Evolutionary conservation across 2,329 filamentous ascomycete species (phyloP), one percentile per base, ranked within the genome.

Genomic region (Scedosporium boydii): DNA sequence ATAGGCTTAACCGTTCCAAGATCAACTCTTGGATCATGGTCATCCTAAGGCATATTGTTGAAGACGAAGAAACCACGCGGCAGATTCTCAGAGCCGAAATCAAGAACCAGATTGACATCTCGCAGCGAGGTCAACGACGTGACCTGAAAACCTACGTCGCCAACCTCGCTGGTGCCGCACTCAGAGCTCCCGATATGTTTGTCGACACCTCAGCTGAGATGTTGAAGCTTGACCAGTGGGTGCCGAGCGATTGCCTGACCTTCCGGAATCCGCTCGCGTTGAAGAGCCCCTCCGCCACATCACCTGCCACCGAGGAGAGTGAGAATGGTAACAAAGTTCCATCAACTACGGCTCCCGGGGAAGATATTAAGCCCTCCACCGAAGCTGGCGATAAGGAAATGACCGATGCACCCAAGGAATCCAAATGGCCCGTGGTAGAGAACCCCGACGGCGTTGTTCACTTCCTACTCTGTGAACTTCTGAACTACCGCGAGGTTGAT

Each of bases 361-460:
- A 80, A 64, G 79, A 84, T 63, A 75, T 87, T 62, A 87, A 87
- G 70, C 79, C 77, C 18, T 83, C 84, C 2, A 88, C 85, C 0
- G 85, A 88, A 69, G 69, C 74, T 10, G 75, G 72, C 57, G 84
- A 87, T 66, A 84, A 84, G 67, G 82, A 85, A 27, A 83, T 86
- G 77, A 73, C 78, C 1, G 88, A 91, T 68, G 82, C 78, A 21
- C 79, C 83, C 3, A 96, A 93, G 73, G 92, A 97, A 64, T 75
- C 85, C 48, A 97, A 96, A 75, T 80, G 90, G 14, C 93, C 95
- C 1, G 82, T 93, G 12, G 87, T 97, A 5, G 93, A 97, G 73
- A 92, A 95, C 65, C 91, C 93, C 0, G 95, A 98, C 73, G 95
- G 95, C 3, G 91, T 99, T 3, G 88, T 99, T 63, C 91, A 98